phyloP scores from a whole-genome alignment of 345 rosid species.

The Sonneratia alba region DNA sequence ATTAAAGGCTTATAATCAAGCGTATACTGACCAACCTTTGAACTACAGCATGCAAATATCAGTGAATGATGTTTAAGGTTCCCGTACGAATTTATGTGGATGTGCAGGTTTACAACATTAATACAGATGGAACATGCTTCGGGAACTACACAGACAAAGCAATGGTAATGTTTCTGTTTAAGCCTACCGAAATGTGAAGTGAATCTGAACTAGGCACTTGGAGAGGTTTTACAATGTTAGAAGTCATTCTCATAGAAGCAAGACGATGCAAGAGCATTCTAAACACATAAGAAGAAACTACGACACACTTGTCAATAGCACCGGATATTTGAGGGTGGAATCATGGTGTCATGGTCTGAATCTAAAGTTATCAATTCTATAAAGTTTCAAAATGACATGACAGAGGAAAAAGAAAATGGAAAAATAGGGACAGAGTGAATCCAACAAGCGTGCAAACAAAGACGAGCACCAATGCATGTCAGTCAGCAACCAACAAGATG shows the following conservation, averaged over 20 bases:
- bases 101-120: not conserved
- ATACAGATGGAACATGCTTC: not conserved
- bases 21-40: not conserved
- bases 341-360: not conserved
- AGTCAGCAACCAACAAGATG: no score
- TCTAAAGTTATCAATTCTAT: not conserved
- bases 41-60: not conserved
- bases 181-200: not conserved
- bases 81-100: not conserved
- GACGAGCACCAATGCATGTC: not conserved
- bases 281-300: no score
- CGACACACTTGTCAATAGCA: not conserved
- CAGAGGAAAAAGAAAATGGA: not conserved
- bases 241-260: no score
- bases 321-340: not conserved
- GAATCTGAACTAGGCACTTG: not conserved
- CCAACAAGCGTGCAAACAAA: not conserved
- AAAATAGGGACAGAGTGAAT: not conserved
- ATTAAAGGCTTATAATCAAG: not conserved
- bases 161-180: no score
- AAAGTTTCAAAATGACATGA: not conserved
- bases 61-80: not conserved
- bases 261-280: no score
- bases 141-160: not conserved
- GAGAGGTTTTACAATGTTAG: no score